Conservation (phyloP, 192 early-diverging fungal genomes). For the Entophlyctis luteolus region DNA sequence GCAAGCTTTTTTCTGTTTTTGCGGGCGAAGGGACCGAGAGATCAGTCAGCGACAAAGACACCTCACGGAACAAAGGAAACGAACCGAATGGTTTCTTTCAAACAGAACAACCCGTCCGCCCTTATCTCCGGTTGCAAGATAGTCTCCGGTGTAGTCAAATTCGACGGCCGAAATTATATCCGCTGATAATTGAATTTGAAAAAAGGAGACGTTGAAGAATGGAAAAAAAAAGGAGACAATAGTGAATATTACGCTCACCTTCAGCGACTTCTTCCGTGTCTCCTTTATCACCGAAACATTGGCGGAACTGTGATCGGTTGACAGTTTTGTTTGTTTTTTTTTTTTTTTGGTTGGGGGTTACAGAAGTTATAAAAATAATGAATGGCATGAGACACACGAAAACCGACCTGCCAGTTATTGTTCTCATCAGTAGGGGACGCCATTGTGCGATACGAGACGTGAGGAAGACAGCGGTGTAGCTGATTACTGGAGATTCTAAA, state of each 20-base stretch:
- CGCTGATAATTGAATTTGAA: constrained; percentile 64
- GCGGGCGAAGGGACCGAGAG: not conserved
- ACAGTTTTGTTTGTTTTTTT: not conserved
- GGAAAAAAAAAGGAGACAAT: constrained; percentile 1
- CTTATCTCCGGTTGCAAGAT: constrained; percentile 95
- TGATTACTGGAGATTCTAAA: too few relatives aligned
- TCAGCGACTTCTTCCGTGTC: constrained; percentile 98
- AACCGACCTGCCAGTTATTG: constrained; percentile 27
- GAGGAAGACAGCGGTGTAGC: too few relatives aligned
- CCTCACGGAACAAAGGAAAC: constrained; percentile 33
- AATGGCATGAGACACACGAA: not conserved
- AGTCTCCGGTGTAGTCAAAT: constrained; percentile 96
- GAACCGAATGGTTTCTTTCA: constrained; percentile 93
- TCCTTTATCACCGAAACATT: constrained; percentile 99
- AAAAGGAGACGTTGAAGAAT: not conserved
- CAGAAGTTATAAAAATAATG: not conserved
- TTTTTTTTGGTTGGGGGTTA: not conserved
- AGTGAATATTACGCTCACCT: constrained; percentile 57
- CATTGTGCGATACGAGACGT: too few relatives aligned
- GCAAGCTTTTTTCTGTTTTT: constrained; percentile 89
- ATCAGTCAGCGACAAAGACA: too few relatives aligned
- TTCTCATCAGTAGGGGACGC: constrained; percentile 16
- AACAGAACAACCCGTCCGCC: constrained; percentile 98
- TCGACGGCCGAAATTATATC: constrained; percentile 99
- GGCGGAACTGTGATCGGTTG: constrained; percentile 67